A percentile compares a stretch with the other conserved stretches of the same genome.
Evolutionary conservation across 148 eudicot species (phyloP).

Genomic region (Camellia sinensis): DNA sequence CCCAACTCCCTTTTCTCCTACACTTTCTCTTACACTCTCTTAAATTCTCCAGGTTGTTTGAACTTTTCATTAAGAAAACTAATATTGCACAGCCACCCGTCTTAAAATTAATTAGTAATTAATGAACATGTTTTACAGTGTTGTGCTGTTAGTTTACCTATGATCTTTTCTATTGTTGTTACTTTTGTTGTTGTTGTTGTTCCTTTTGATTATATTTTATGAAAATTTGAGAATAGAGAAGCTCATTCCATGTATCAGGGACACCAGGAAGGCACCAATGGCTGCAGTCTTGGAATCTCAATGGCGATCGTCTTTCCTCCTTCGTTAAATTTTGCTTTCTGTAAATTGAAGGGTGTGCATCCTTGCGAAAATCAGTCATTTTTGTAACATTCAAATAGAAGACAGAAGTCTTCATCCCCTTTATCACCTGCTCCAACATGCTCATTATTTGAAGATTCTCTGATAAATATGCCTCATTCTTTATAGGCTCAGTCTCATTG

Average conservation of each 20-base stretch:
- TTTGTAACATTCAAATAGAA: conserved; percentile 63
- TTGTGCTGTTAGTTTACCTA: conserved; percentile 1
- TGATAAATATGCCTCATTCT: conserved; percentile 32
- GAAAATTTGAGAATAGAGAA: conserved; percentile 59
- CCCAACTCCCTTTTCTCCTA: background rate
- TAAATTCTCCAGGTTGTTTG: background rate
- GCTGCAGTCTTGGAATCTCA: conserved; percentile 64
- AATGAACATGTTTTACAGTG: background rate
- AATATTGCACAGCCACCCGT: background rate
- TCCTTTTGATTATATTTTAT: conserved; percentile 14
- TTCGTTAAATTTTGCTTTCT: conserved; percentile 38
- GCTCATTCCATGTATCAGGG: conserved; percentile 83
- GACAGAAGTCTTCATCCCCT: conserved; percentile 42
- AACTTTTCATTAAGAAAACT: background rate
- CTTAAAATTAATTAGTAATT: background rate
- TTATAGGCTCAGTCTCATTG: conserved; percentile 49
- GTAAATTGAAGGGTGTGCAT: conserved; percentile 69
- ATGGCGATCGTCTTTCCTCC: conserved; percentile 44
- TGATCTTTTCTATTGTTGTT: background rate
- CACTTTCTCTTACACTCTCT: background rate
- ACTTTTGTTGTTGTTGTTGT: conserved; percentile 17
- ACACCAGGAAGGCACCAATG: conserved; percentile 95
- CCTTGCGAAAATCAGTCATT: conserved; percentile 65
- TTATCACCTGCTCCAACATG: conserved; percentile 39
- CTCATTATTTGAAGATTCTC: conserved; percentile 38